Evolutionary conservation across 768 basidiomycete species (phyloP).

Genomic region (Kwoniella botswanensis): DNA sequence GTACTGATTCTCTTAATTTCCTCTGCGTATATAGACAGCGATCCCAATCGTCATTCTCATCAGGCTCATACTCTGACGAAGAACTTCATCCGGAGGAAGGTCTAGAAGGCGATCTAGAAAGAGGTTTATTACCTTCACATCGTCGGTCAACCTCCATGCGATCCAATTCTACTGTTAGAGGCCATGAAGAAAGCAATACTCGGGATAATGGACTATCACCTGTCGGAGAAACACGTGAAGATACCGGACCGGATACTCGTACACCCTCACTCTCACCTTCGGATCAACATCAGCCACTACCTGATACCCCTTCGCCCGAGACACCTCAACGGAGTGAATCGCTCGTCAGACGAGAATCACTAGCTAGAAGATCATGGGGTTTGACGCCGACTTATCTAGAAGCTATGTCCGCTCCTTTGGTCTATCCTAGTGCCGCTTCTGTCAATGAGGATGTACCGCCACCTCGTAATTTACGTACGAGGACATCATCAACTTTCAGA

Average conservation of each 20-base stretch:
- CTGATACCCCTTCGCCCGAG: not conserved
- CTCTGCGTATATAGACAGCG: conserved; percentile 22
- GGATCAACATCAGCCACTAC: not conserved
- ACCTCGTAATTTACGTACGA: conserved; percentile 22
- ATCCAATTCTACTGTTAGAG: not conserved
- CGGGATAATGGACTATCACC: not conserved
- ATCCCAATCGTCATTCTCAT: conserved; percentile 17
- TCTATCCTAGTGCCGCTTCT: not conserved
- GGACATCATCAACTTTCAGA: conserved; percentile 43
- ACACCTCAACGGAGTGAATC: conserved; percentile 12
- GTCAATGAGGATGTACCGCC: conserved; percentile 19
- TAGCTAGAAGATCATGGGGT: conserved; percentile 40
- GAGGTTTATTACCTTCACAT: conserved; percentile 1
- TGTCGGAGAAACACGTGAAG: not conserved
- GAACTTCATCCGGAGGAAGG: conserved; percentile 2
- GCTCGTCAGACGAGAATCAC: conserved; percentile 12
- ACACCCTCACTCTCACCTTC: not conserved
- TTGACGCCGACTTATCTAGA: conserved; percentile 51
- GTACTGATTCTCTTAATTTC: not conserved
- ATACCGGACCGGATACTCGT: not conserved
- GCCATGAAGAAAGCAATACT: not conserved
- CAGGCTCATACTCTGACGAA: conserved; percentile 18
- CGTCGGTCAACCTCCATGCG: not conserved
- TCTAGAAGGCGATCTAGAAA: conserved; percentile 11
- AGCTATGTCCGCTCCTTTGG: conserved; percentile 44